Evolutionary conservation across 148 eudicot species (phyloP), one percentile per base, ranked within the genome.

Genomic region (Rhododendron molle): DNA sequence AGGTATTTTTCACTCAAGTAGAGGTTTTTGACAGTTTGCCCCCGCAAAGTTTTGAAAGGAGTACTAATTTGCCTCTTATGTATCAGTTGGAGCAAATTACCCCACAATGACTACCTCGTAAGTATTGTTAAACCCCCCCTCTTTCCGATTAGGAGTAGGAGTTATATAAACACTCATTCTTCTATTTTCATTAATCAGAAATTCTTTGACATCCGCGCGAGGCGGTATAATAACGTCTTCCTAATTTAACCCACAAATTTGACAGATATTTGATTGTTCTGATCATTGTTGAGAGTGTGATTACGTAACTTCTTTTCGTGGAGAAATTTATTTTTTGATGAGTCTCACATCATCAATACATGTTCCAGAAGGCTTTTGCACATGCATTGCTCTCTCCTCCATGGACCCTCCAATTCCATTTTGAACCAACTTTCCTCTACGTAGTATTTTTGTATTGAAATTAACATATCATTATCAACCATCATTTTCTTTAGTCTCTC

Each of bases 401-500:
- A 60, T 60, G 28, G 28, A 60, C 26, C 69, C 10, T 62, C 69
- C 69, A 26, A 67, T 11, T 50, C 76, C 76, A 83, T 85, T 47
- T 40, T 67, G 9, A 82, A 69, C 62, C 82, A 62, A n/a, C 85
- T 72, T 49, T 82, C 54, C 49, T 54, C 4, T 3, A 18, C 16
- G 44, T 44, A 15, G 3, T 82, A 82, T 46, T 79, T 46, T 79
- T 80, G 80, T 84, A 67, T 43, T 65, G n/a, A 5, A 65, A n/a
- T 67, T 67, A 40, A 85, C 46, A 78, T 81, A 81, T 86, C 85
- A 79, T 69, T 69, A 40, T 86, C 84, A 84, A 18, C 84, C 83
- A 84, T 86, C 88, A 84, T 86, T 86, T 84, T 71, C 86, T 79
- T 84, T 60, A 44, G 44, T 83, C 86, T 73, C 76, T 84, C 74